A percentile compares a stretch with the other conserved stretches of the same genome.
Evolutionary conservation across 2,329 filamentous ascomycete genomes (phyloP).

Genomic region (Pestalotiopsis sp.): DNA sequence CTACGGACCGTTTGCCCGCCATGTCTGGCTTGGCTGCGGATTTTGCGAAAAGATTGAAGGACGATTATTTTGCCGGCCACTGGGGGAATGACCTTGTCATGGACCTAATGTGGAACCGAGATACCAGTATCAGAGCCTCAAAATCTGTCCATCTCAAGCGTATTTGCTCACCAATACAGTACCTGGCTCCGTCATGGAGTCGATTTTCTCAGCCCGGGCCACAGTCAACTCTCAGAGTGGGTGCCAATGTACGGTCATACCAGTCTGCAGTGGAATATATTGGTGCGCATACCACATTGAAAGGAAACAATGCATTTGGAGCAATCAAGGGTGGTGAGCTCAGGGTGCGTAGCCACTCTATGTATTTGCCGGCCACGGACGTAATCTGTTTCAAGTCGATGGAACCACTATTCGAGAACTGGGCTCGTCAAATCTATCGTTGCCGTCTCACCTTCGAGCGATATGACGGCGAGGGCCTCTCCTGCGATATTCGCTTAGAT

Average conservation of each 20-base stretch:
- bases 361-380: neutral
- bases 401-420: neutral
- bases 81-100: neutral
- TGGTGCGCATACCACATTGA: neutral
- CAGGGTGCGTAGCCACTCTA: neutral
- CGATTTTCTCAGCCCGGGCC: neutral
- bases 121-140: neutral
- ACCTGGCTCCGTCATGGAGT: slow-evolving; percentile 4
- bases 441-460: neutral
- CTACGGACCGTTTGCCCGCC: neutral
- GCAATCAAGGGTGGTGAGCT: neutral
- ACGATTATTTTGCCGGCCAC: slow-evolving; percentile 7
- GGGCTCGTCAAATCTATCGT: neutral
- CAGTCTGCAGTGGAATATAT: neutral
- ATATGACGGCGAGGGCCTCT: neutral
- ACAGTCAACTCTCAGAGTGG: neutral
- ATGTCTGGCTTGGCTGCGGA: neutral
- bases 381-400: neutral
- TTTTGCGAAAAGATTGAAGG: neutral
- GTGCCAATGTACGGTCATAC: too few relatives aligned
- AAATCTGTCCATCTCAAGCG: neutral
- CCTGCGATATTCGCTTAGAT: neutral
- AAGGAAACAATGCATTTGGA: neutral
- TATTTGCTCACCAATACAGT: neutral
- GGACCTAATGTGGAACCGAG: neutral